These are phyloP conservation scores for Pichia phayaonensis DNA, from an alignment of 805 yeast species.

Conservation along the genomic window DNA sequence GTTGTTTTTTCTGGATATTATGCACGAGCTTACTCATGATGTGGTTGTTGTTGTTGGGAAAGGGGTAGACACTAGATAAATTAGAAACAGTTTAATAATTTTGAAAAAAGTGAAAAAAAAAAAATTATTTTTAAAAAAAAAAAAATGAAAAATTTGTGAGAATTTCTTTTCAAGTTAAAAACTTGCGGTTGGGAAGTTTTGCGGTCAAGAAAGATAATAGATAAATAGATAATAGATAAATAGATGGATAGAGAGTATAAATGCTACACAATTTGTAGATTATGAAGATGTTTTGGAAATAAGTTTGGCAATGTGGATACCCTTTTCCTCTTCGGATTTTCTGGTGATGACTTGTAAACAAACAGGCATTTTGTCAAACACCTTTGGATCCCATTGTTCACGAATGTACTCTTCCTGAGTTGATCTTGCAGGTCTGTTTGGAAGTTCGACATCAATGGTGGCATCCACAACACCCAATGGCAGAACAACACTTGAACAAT, in stretches of 20 bases:
- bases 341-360: constrained; percentile 60
- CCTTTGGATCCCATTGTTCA: constrained; percentile 37
- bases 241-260: too few relatives aligned
- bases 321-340: constrained; percentile 56
- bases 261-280: background rate
- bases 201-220: too few relatives aligned
- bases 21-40: constrained; percentile 71
- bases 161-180: too few relatives aligned
- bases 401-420: constrained; percentile 38
- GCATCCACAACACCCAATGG: constrained; percentile 54
- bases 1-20: constrained; percentile 93
- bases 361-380: constrained; percentile 53
- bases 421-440: constrained; percentile 27
- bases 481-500: constrained; percentile 41
- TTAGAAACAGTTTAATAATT: too few relatives aligned
- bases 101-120: too few relatives aligned
- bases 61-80: too few relatives aligned
- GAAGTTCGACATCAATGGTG: constrained; percentile 26
- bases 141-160: too few relatives aligned
- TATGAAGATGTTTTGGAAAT: background rate
- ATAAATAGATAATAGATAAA: too few relatives aligned
- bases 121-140: too few relatives aligned
- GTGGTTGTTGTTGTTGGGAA: background rate
- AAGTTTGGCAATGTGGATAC: constrained; percentile 12
- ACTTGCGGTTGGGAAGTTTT: too few relatives aligned